Base-by-base conservation (phyloP, 2,329 filamentous ascomycete genomes). In the Fusarium proliferatum region DNA sequence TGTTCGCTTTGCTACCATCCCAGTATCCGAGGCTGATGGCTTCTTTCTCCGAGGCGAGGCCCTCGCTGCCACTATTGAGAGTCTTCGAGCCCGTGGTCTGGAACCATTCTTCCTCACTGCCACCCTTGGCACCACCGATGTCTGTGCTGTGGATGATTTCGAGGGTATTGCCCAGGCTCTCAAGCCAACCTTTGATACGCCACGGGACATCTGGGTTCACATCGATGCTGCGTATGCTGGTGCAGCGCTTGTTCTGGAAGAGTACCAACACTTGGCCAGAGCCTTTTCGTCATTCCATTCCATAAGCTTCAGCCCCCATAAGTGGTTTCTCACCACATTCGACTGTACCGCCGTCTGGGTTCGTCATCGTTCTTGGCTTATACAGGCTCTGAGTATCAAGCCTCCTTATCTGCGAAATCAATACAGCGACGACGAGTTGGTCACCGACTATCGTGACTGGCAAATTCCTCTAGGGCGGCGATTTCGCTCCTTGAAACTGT, bases 401-500 rank as follows among this genome's bases (percentile, higher is more conserved):
- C 94, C 94, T 0, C 88, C 92, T 9, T 98, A 97, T 84, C 89
- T 98, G 34, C 83, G 91, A 72, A 98, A 98, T 83, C 85, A 90
- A 8, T 94, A 92, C 84, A 93, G 92, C 7, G 94, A 96, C 76
- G 89, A 88, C 42, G 95, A 94, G 0, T 88, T 96, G 4, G 96
- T 98, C 2, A 97, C 94, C 30, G 96, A 98, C 83, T 98, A 97
- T 85, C 90, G 96, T 52, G 95, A 98, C 86, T 98, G 96, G 96
- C 95, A 97, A 84, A 97, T 98, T 78, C 95, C 96, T 1, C 90
- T 98, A 1, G 96, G 96, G 13, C 88, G 96, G 6, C 88, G 96
- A 21, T 98, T 98, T 88, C 89, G 96, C 68, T 91, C 92, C 6
- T 84, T 98, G 65, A 98, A 98, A 85, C 91, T 97, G 72, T 98